These are phyloP conservation scores for Meyerozyma athensensis DNA, from an alignment of 1,139 yeast species.

Conservation along the genomic window DNA sequence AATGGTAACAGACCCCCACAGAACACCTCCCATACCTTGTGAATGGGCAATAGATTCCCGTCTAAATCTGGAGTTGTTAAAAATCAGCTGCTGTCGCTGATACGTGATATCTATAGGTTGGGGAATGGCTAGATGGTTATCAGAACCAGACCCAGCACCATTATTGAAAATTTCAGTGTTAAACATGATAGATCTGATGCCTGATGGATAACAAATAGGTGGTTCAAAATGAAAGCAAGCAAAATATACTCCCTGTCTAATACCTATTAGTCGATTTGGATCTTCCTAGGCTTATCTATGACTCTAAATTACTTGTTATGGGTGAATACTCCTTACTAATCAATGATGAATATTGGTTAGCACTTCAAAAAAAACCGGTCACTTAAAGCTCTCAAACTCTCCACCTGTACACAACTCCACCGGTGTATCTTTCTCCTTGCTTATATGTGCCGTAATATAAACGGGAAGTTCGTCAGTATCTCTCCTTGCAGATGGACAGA, in stretches of 20 bases:
- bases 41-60: slow-evolving; percentile 93
- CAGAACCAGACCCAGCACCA: slow-evolving; percentile 9
- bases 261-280: neutral
- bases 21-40: slow-evolving; percentile 95
- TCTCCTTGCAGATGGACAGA: slow-evolving; percentile 2
- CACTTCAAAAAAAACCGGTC: too few species aligned
- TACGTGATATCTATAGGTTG: slow-evolving; percentile 48
- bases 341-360: neutral
- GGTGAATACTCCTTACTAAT: neutral
- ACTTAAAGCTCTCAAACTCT: too few species aligned
- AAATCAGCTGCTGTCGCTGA: slow-evolving; percentile 40
- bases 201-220: neutral
- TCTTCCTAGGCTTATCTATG: neutral
- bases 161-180: slow-evolving; percentile 17
- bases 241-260: slow-evolving; percentile 12
- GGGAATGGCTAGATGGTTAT: slow-evolving; percentile 19
- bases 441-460: neutral
- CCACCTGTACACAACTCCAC: neutral
- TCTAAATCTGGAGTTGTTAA: slow-evolving; percentile 41
- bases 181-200: slow-evolving; percentile 11
- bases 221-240: slow-evolving; percentile 11
- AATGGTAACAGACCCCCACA: slow-evolving; percentile 96
- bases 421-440: neutral
- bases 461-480: neutral
- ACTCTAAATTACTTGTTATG: slow-evolving; percentile 1